Base-by-base conservation (phyloP, 1,284 basidiomycete species). In the Cutaneotrichosporon dermatis region DNA sequence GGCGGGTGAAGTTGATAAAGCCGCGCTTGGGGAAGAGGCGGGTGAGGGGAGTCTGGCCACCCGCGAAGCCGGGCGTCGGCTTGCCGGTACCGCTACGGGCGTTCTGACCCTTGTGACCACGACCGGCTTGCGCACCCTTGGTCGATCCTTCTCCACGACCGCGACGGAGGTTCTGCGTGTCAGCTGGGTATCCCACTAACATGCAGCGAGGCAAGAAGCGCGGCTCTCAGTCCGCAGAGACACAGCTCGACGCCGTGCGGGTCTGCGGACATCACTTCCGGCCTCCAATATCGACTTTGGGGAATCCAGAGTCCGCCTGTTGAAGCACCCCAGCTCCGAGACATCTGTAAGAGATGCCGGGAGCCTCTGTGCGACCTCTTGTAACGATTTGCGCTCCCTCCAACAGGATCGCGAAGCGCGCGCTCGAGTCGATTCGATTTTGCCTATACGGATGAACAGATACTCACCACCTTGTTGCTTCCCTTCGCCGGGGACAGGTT, bases 101-200 rank as follows among this genome's bases (percentile, higher is more conserved):
- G 62, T 94, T 95, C 77, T 96, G 93, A 70, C 95, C 95, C 73
- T 99, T 99, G 78, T 92, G 86, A 80, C 95, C 95, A 57, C 92
- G 85, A 63, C 92, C 92, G 4, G 93, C 87, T 0, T 93, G 97
- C 59, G 92, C 88, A 69, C 95, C 95, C 66, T 90, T 85, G 36
- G 88, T 89, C 1, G 92, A 93, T 16, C 89, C 89, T 77, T 90
- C 88, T 76, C 95, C 95, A 73, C 95, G 84, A 76, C 95, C 95
- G 44, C 95, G 84, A 73, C 95, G 89, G 84, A 92, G 92, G 86
- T 89, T 86, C 92, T 93, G 68, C 25, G 5, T 16, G 45, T 55
- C 50, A 59, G 51, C 46, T 41, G 4, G 10, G n/a, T 13, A 25
- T 15, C 6, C 7, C 25, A 33, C 2, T 4, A 33, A 4, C 42